These are phyloP conservation scores for Erodium trifolium DNA, from an alignment of 441 rosid species.

Conservation along the genomic window DNA sequence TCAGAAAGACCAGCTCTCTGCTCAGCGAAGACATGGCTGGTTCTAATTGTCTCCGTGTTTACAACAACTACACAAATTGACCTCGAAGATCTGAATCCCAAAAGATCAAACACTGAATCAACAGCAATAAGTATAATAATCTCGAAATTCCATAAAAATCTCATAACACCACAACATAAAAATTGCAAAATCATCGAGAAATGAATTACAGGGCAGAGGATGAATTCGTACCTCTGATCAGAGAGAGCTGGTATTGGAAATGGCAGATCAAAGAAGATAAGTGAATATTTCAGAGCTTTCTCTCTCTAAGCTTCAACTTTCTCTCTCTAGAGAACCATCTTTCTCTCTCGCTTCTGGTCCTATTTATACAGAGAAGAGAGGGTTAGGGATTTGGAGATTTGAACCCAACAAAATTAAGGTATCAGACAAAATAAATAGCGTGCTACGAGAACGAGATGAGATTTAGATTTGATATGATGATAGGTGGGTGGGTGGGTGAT, in stretches of 20 bases:
- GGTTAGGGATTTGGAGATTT: slow-evolving; percentile 42
- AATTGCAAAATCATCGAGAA: slow-evolving; percentile 6
- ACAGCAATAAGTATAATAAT: not conserved
- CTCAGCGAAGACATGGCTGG: slow-evolving; percentile 53
- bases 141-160: not conserved
- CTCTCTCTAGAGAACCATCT: slow-evolving; percentile 11
- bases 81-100: slow-evolving; percentile 31
- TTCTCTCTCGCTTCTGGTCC: slow-evolving; percentile 22
- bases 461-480: slow-evolving; percentile 10
- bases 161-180: not conserved
- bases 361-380: slow-evolving; percentile 37
- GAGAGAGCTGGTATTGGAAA: slow-evolving; percentile 23
- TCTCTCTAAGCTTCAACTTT: slow-evolving; percentile 15
- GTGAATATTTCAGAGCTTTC: slow-evolving; percentile 23
- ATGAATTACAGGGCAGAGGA: slow-evolving; percentile 16
- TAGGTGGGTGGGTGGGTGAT: slow-evolving; percentile 21
- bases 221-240: slow-evolving; percentile 21
- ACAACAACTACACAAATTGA: slow-evolving; percentile 13
- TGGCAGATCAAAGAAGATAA: slow-evolving; percentile 15
- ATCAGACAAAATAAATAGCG: slow-evolving; percentile 39
- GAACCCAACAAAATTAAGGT: slow-evolving; percentile 9
- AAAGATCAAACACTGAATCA: slow-evolving; percentile 19
- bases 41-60: slow-evolving; percentile 20
- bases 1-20: slow-evolving; percentile 70
- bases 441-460: slow-evolving; percentile 27